Conservation (phyloP, 1,284 basidiomycete genomes). For the Tausonia pullulans region DNA sequence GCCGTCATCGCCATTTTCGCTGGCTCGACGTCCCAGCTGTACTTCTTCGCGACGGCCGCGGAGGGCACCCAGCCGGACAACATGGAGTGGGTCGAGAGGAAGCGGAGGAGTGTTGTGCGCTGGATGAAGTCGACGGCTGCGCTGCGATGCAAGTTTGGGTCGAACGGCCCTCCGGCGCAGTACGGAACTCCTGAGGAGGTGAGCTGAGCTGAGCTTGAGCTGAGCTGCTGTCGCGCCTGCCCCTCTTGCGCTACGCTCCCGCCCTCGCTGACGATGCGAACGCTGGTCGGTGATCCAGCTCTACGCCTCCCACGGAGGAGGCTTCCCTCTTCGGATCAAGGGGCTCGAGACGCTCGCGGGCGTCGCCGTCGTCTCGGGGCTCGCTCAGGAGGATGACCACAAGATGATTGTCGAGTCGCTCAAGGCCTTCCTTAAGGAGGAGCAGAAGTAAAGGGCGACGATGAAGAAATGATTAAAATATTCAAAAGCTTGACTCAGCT, state of each 20-base stretch:
- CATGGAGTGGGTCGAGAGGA: constrained; percentile 19
- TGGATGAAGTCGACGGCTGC: constrained; percentile 16
- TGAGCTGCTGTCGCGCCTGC: background rate
- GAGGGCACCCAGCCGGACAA: constrained; percentile 17
- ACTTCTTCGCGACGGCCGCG: constrained; percentile 20
- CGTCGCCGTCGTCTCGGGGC: constrained; percentile 19
- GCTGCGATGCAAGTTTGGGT: constrained; percentile 4
- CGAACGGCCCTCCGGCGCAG: background rate
- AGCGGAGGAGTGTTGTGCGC: constrained; percentile 18
- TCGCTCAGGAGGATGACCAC: constrained; percentile 25
- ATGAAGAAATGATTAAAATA: too few species aligned
- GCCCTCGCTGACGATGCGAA: background rate
- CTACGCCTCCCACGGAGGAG: constrained; percentile 23
- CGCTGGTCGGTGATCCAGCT: background rate
- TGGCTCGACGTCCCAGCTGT: constrained; percentile 15
- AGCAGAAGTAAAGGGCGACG: too few species aligned
- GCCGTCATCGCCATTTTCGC: constrained; percentile 21
- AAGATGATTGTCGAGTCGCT: constrained; percentile 14
- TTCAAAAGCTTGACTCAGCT: too few species aligned
- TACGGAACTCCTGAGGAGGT: constrained; percentile 3
- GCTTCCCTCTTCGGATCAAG: constrained; percentile 22
- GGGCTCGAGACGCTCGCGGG: constrained; percentile 23
- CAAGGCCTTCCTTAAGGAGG: too few species aligned
- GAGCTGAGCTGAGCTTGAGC: background rate
- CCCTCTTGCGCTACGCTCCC: background rate